A percentile compares a stretch with the other conserved stretches of the same genome.
phyloP scores from a whole-genome alignment of 1,284 basidiomycete genomes.

The Baeospora myosura region DNA sequence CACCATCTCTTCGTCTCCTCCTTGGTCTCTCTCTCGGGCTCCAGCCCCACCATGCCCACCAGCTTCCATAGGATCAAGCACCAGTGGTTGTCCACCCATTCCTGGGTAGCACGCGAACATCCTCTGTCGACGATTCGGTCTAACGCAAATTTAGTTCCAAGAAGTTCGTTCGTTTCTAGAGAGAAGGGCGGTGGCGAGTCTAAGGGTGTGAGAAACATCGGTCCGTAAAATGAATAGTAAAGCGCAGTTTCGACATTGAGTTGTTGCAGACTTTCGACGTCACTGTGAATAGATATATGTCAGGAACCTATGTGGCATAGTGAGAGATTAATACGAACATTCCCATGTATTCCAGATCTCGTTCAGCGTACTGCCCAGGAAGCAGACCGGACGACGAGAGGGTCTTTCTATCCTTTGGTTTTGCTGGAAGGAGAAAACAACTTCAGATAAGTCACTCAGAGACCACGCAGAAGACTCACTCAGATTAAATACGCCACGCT shows the following conservation, averaged over 20 bases:
- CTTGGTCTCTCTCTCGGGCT: slow-evolving; percentile 52
- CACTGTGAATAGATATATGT: slow-evolving; percentile 29
- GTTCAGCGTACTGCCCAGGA: slow-evolving; percentile 46
- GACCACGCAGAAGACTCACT: slow-evolving; percentile 28
- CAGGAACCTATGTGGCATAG: slow-evolving; percentile 4
- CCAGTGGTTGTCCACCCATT: slow-evolving; percentile 94
- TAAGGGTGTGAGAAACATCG: slow-evolving; percentile 16
- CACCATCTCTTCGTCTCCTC: slow-evolving; percentile 58
- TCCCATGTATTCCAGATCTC: slow-evolving; percentile 49
- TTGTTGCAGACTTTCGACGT: slow-evolving; percentile 45
- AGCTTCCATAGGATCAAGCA: slow-evolving; percentile 89
- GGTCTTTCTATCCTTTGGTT: slow-evolving; percentile 31
- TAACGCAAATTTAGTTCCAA: slow-evolving; percentile 50
- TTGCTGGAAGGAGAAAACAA: background rate
- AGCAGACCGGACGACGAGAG: slow-evolving; percentile 44
- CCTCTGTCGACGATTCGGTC: slow-evolving; percentile 43
- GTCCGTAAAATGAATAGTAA: slow-evolving; percentile 58
- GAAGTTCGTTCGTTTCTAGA: slow-evolving; percentile 19
- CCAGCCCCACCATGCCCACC: slow-evolving; percentile 71
- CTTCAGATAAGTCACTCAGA: background rate
- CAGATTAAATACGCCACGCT: slow-evolving; percentile 31
- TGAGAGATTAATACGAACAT: slow-evolving; percentile 45
- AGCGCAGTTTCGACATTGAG: slow-evolving; percentile 53
- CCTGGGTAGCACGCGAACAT: slow-evolving; percentile 54
- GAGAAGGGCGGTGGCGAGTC: too few relatives aligned